phyloP scores from a whole-genome alignment of 306 rosid species.

The Macrotyloma uniflorum region DNA sequence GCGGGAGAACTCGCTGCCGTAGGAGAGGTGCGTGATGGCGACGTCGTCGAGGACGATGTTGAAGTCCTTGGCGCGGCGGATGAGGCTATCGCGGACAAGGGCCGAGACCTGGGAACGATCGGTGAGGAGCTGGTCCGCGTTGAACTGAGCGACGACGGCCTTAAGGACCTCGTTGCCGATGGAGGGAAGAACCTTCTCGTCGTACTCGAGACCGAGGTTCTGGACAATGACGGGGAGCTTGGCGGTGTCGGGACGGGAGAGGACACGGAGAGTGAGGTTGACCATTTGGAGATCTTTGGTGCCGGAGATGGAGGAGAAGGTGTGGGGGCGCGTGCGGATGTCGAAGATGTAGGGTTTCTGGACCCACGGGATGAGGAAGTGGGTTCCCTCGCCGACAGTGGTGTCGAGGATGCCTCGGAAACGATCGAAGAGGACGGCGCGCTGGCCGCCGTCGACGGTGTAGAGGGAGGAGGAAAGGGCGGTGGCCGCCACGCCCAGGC shows the following conservation, averaged over 20 bases:
- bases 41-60: slow-evolving; percentile 87
- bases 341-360: slow-evolving; percentile 94
- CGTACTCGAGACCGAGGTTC: slow-evolving; percentile 91
- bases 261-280: slow-evolving; percentile 77
- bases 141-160: slow-evolving; percentile 89
- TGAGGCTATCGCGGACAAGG: slow-evolving; percentile 76
- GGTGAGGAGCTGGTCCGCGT: slow-evolving; percentile 91
- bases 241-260: slow-evolving; percentile 77
- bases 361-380: slow-evolving; percentile 91
- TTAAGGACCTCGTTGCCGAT: slow-evolving; percentile 92
- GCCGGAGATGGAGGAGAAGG: slow-evolving; percentile 86
- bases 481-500: slow-evolving; percentile 67
- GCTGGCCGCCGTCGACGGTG: slow-evolving; percentile 96
- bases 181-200: slow-evolving; percentile 92
- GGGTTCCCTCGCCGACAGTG: slow-evolving; percentile 74
- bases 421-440: slow-evolving; percentile 92
- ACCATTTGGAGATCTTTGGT: slow-evolving; percentile 97
- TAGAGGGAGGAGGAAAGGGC: slow-evolving; percentile 64
- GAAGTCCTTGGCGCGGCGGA: slow-evolving; percentile 78
- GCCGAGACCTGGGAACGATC: slow-evolving; percentile 90
- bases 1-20: slow-evolving; percentile 72
- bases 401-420: slow-evolving; percentile 80
- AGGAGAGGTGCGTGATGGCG: slow-evolving; percentile 85
- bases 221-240: slow-evolving; percentile 76
- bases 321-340: slow-evolving; percentile 85